Evolutionary conservation across 1,284 basidiomycete species (phyloP), one percentile per base, ranked within the genome.

Genomic region (Cystobasidiaceae sp.): DNA sequence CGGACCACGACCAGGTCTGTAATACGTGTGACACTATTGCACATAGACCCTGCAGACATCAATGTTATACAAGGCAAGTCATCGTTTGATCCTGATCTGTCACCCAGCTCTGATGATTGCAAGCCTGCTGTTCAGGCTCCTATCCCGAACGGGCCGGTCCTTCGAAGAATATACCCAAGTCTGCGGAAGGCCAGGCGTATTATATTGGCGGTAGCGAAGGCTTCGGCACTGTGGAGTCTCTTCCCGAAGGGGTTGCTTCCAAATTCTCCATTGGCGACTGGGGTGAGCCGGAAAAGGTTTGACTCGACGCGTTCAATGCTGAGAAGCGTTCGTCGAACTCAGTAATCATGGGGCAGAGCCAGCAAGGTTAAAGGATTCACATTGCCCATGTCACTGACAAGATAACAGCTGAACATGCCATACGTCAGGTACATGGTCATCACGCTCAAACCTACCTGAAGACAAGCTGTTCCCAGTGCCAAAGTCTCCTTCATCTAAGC

Each of bases 61-160:
- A 90, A 90, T 69, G 86, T 88, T 46, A 81, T 90, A 44, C 85
- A 90, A 75, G 90, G 90, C 9, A 83, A 87, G 17, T 91, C 91
- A 73, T 89, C 82, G 11, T 85, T 84, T 69, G 86, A 88, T 0
- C 72, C 71, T 1, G 77, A 79, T 23, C 74, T 78, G 5, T 55
- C 58, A 21, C 64, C 64, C 17, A 54, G 66, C 4, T 8, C 44
- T 33, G 19, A 48, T 39, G 37, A n/a, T 39, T 8, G 8, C 17
- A n/a, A n/a, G n/a, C n/a, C n/a, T n/a, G n/a, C n/a, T n/a, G n/a
- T n/a, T n/a, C 30, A 64, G 61, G 61, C 28, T 64, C 61, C 41
- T 64, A 64, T n/a, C 61, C 61, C 13, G 61, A 64, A 45, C 30
- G 52, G 25, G 49, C 61, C 11, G 30, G 21, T 5, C 61, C 61